phyloP scores from a whole-genome alignment of 2,329 filamentous ascomycete species.

The Microsporum audouinii region DNA sequence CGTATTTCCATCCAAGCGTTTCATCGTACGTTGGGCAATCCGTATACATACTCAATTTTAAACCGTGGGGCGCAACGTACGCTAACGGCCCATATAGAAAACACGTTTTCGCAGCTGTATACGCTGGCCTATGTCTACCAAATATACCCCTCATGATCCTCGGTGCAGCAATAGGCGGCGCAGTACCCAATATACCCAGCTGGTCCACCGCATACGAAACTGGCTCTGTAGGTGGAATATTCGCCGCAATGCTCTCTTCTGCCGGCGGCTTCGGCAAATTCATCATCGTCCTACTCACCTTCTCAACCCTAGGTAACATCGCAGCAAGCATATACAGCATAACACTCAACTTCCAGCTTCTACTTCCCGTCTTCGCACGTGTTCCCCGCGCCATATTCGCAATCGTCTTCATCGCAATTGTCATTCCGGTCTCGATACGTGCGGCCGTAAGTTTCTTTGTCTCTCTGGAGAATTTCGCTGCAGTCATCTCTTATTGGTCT shows the following conservation, averaged over 20 bases:
- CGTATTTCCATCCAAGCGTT: conserved; percentile 13
- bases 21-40: conserved; percentile 8
- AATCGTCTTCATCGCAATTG: conserved; percentile 50
- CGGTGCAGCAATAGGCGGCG: conserved; percentile 53
- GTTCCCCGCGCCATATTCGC: conserved; percentile 53
- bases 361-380: conserved; percentile 46
- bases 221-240: conserved; percentile 53
- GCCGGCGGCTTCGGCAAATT: conserved; percentile 50
- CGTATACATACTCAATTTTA: neutral
- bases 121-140: conserved; percentile 42
- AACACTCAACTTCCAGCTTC: conserved; percentile 56
- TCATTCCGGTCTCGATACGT: conserved; percentile 53
- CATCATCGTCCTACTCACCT: conserved; percentile 52
- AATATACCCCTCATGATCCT: conserved; percentile 51
- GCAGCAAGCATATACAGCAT: conserved; percentile 54
- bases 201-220: conserved; percentile 48
- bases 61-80: neutral
- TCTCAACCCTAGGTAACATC: conserved; percentile 48
- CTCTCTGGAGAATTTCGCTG: conserved; percentile 34
- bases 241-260: conserved; percentile 38
- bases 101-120: conserved; percentile 12
- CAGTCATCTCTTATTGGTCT: conserved; percentile 43
- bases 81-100: conserved; percentile 4
- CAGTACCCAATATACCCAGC: conserved; percentile 39
- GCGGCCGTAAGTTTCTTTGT: conserved; percentile 49